Conservation (phyloP, 169 alveolate species). For the Toxoplasma gondii region DNA sequence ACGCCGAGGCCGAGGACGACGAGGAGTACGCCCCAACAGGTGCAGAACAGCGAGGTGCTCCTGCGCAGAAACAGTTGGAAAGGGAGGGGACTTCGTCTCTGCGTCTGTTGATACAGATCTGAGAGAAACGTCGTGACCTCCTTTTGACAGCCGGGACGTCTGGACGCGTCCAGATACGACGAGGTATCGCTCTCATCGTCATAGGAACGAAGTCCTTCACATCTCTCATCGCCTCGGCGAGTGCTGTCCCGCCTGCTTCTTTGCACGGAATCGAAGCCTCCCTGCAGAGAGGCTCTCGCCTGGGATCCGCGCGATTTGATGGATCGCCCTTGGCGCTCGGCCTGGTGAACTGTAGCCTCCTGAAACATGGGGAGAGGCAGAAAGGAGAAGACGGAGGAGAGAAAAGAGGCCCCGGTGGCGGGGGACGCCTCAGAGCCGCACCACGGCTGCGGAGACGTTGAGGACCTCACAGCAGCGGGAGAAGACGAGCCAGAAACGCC, state of each 20-base stretch:
- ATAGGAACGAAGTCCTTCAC: no score
- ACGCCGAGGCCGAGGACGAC: not conserved
- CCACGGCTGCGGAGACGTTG: no score
- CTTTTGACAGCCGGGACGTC: not conserved
- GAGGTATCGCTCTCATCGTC: not conserved
- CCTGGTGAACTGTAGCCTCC: not conserved
- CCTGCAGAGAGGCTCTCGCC: no score
- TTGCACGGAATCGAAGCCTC: no score
- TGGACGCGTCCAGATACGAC: not conserved
- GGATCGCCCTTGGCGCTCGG: not conserved
- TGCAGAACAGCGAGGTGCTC: not conserved
- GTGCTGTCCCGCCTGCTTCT: no score
- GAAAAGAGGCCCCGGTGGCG: not conserved
- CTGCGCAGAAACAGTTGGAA: slow-evolving; percentile 13
- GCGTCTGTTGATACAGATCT: not conserved
- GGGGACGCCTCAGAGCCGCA: not conserved
- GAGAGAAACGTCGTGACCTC: not conserved
- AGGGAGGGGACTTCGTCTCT: not conserved
- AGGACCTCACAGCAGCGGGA: no score
- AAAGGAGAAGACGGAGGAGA: not conserved
- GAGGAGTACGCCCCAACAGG: slow-evolving; percentile 19
- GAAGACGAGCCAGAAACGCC: no score
- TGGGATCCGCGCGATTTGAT: no score
- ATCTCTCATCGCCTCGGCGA: no score
- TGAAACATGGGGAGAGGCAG: not conserved